phyloP scores from a whole-genome alignment of 2,329 filamentous ascomycete species.

The Raffaelea albimanens region DNA sequence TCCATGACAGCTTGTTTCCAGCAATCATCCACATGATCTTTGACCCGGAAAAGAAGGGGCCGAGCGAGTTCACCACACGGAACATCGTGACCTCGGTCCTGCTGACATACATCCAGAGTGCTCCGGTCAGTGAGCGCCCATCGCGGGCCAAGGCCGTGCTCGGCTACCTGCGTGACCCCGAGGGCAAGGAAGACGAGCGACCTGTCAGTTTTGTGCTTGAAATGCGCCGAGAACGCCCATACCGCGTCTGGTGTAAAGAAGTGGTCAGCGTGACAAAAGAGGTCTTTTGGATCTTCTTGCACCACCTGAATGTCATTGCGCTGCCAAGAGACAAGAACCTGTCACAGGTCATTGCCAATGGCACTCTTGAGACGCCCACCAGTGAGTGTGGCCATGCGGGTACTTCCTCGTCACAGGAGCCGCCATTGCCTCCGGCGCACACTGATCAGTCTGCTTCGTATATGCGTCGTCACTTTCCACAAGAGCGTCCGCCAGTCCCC shows the following conservation, averaged over 20 bases:
- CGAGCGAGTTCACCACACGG: constrained; percentile 90
- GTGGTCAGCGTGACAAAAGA: constrained; percentile 89
- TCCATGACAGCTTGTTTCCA: constrained; percentile 75
- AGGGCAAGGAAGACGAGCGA: constrained; percentile 63
- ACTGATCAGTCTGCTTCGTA: constrained; percentile 38
- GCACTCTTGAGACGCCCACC: not conserved
- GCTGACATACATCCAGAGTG: constrained; percentile 75
- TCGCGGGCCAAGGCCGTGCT: constrained; percentile 65
- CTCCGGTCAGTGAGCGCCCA: constrained; percentile 50
- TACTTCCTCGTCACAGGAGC: constrained; percentile 11
- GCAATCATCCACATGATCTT: constrained; percentile 83
- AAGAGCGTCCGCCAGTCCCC: constrained; percentile 78
- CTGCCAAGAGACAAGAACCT: constrained; percentile 29
- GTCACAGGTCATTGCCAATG: not conserved
- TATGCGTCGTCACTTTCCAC: constrained; percentile 68
- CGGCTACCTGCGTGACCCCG: constrained; percentile 69
- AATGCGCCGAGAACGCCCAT: constrained; percentile 80
- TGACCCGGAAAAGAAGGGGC: constrained; percentile 95
- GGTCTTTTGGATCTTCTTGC: constrained; percentile 98
- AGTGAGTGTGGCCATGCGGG: not conserved
- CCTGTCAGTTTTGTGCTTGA: constrained; percentile 80
- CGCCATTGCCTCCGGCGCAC: constrained; percentile 26
- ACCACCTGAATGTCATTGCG: constrained; percentile 81
- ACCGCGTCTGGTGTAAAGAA: constrained; percentile 91
- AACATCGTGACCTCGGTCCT: constrained; percentile 82